These are phyloP conservation scores for Saccharomycopsis fermentans DNA, from an alignment of 805 yeast genomes.

Conservation along the genomic window DNA sequence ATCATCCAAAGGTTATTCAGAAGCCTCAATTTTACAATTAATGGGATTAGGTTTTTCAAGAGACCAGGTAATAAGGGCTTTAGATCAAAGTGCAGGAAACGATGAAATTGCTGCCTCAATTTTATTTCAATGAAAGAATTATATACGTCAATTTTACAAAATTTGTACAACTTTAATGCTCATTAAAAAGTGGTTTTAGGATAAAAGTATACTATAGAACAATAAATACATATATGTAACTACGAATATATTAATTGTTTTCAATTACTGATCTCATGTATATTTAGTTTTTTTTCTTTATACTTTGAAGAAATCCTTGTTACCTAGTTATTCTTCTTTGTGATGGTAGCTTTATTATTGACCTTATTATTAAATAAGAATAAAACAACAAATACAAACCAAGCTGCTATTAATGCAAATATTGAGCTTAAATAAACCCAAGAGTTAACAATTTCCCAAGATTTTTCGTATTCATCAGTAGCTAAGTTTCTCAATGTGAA, in stretches of 20 bases:
- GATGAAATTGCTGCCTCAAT: slow-evolving; percentile 80
- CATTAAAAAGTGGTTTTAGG: not conserved
- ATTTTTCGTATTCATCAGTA: slow-evolving; percentile 86
- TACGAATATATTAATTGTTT: no score
- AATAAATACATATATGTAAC: no score
- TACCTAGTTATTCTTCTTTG: slow-evolving; percentile 6
- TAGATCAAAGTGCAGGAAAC: slow-evolving; percentile 61
- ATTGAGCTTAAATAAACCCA: slow-evolving; percentile 83
- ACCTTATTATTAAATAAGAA: slow-evolving; percentile 26
- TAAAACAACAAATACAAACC: slow-evolving; percentile 67
- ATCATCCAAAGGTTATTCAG: slow-evolving; percentile 23
- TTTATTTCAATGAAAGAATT: slow-evolving; percentile 35
- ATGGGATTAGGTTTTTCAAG: slow-evolving; percentile 63
- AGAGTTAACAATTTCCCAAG: slow-evolving; percentile 87
- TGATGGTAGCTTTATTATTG: slow-evolving; percentile 6
- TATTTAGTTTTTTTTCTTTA: not conserved
- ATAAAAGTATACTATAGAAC: no score
- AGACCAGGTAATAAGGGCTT: slow-evolving; percentile 52
- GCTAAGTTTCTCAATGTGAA: slow-evolving; percentile 90
- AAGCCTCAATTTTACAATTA: slow-evolving; percentile 35
- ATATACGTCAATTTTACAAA: not conserved
- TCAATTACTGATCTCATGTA: no score
- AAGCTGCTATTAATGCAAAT: slow-evolving; percentile 55
- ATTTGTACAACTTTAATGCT: not conserved
- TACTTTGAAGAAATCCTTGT: not conserved